phyloP scores from a whole-genome alignment of 768 basidiomycete genomes.

The Auricularia sp. region DNA sequence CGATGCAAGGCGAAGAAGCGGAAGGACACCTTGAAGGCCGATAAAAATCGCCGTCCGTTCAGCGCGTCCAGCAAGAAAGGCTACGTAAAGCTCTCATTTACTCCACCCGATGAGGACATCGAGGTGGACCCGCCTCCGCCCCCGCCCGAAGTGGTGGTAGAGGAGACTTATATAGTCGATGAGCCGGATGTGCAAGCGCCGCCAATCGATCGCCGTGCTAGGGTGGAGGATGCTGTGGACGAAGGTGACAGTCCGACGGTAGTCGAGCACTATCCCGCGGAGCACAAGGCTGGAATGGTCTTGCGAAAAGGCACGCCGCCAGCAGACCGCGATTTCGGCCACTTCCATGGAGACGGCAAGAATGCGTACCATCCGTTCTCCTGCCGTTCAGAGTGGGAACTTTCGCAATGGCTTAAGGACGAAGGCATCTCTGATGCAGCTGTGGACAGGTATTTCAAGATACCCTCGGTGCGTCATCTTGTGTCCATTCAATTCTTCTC shows the following conservation, averaged over 20 bases:
- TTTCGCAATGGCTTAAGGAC: neutral
- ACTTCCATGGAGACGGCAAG: neutral
- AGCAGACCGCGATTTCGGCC: neutral
- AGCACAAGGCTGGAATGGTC: neutral
- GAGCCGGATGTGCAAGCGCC: neutral
- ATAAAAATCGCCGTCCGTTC: neutral
- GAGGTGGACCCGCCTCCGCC: neutral
- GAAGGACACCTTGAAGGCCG: neutral
- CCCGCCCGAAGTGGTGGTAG: neutral
- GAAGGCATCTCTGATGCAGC: neutral
- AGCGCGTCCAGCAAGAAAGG: no score
- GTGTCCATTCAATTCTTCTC: no score
- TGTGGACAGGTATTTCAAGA: neutral
- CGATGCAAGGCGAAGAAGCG: neutral
- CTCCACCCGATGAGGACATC: no score
- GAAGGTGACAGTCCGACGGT: neutral
- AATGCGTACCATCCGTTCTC: neutral
- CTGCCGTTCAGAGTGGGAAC: neutral
- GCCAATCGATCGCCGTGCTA: neutral
- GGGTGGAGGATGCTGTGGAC: neutral
- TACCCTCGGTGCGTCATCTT: neutral
- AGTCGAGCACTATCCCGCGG: neutral
- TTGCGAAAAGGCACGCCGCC: neutral
- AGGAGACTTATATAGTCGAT: neutral
- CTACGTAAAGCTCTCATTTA: no score